Evolutionary conservation across 805 yeast species (phyloP).

Genomic region (Danielozyma ontarioensis): DNA sequence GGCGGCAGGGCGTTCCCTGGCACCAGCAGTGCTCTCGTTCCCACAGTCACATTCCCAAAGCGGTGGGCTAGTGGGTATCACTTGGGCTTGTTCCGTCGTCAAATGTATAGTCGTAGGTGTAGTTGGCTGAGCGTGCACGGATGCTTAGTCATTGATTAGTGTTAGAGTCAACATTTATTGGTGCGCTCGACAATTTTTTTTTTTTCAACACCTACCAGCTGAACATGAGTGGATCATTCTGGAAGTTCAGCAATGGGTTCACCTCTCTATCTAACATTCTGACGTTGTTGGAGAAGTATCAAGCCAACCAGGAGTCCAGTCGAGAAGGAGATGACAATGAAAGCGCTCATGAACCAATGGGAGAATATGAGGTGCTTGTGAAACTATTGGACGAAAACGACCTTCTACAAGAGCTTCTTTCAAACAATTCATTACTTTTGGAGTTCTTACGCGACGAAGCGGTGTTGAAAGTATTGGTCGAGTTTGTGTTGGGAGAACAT

Average conservation of each 20-base stretch:
- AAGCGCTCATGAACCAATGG: background rate
- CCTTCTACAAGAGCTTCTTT: constrained; percentile 48
- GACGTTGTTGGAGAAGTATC: constrained; percentile 32
- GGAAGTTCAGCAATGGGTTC: constrained; percentile 45
- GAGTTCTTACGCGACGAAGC: constrained; percentile 59
- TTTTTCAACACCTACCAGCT: constrained; percentile 3
- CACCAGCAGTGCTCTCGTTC: background rate
- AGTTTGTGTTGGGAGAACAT: constrained; percentile 18
- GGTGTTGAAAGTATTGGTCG: constrained; percentile 32
- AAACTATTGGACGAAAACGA: constrained; percentile 40
- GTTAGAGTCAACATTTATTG: background rate
- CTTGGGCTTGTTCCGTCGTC: background rate
- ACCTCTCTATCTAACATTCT: constrained; percentile 38
- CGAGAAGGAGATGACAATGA: background rate
- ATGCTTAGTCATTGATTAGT: too few species aligned
- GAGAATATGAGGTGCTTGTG: background rate
- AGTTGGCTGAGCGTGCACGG: too few species aligned
- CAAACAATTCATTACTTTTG: constrained; percentile 71
- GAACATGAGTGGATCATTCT: constrained; percentile 45
- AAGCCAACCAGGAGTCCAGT: constrained; percentile 12
- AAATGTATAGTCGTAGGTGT: too few species aligned
- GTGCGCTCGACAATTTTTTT: background rate
- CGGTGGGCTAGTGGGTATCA: background rate
- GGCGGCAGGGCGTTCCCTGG: too few species aligned
- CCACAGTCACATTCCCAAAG: background rate